Evolutionary conservation across 805 yeast genomes (phyloP).

Genomic region (Ogataea salicorniae): DNA sequence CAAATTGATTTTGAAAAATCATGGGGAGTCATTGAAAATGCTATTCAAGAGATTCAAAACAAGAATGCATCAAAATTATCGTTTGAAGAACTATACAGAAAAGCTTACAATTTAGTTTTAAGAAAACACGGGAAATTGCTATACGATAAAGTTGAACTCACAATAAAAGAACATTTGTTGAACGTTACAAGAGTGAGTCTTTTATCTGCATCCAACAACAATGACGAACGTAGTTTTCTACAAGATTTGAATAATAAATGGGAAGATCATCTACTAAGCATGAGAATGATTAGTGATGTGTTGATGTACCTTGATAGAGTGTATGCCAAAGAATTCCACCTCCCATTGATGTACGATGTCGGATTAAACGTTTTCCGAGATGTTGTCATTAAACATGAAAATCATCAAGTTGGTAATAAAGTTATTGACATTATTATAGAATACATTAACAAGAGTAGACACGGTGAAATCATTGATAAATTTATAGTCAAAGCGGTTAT

Average conservation of each 20-base stretch:
- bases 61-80: slow-evolving; percentile 71
- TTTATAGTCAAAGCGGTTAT: slow-evolving; percentile 56
- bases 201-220: slow-evolving; percentile 6
- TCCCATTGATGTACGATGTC: slow-evolving; percentile 63
- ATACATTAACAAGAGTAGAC: slow-evolving; percentile 52
- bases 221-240: slow-evolving; percentile 27
- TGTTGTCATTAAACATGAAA: slow-evolving; percentile 45
- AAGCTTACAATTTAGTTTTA: slow-evolving; percentile 71
- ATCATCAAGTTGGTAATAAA: slow-evolving; percentile 45
- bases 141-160: slow-evolving; percentile 52
- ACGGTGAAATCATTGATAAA: slow-evolving; percentile 50
- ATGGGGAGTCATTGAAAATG: slow-evolving; percentile 62
- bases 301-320: slow-evolving; percentile 84
- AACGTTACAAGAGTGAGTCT: slow-evolving; percentile 21
- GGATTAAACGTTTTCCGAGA: slow-evolving; percentile 67
- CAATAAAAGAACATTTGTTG: slow-evolving; percentile 45
- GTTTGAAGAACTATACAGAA: slow-evolving; percentile 77
- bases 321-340: slow-evolving; percentile 62
- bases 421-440: slow-evolving; percentile 46
- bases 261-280: slow-evolving; percentile 66
- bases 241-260: slow-evolving; percentile 42
- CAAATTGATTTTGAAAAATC: slow-evolving; percentile 56
- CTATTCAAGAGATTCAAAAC: slow-evolving; percentile 65
- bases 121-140: slow-evolving; percentile 61
- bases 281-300: slow-evolving; percentile 78